Base-by-base conservation (phyloP, 306 rosid genomes). In the Cucurbita moschata region DNA sequence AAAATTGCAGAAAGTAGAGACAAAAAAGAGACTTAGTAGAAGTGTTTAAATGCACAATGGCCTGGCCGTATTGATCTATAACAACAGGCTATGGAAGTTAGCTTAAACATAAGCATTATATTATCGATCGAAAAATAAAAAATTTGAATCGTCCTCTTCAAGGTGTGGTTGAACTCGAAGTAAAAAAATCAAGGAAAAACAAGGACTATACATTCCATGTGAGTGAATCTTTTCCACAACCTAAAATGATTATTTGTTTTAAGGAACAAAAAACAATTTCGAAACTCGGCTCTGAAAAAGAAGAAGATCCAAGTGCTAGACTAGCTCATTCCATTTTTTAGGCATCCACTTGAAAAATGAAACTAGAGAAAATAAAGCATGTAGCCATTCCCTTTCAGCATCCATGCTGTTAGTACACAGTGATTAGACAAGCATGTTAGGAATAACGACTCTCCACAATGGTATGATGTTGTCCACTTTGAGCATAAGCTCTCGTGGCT, bases 1-100 rank as follows among this genome's bases (percentile, higher is more conserved):
- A 85, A 85, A 74, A 77, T 64, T 40, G 26, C 47, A 38, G 0
- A 76, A 77, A 63, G 64, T 52, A 85, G 59, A 44, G 63, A 79
- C 43, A 10, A 59, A 55, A 55, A 74, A 26, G 19, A 38, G 21
- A 15, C 16, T 38, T 49, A 26, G 72, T 30, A 3, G 12, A 14
- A 55, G 18, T 39, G 44, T 72, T 52, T 10, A 68, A 43, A 19
- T 50, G 46, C 72, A 26, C 10, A 10, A 72, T 15, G 55, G 8
- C 2, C 43, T 0, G 1, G 16, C 10, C 13, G 43, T 13, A 30
- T 43, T 0, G 19, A 30, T 60, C 18, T 2, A 59, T 59, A 59
- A 59, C 64, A 26, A 50, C 14, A 46, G 10, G 11, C 19, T 51
- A 51, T 6, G 19, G 16, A 51, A 15, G 51, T 46, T 15, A 15